Evolutionary conservation across 306 rosid species (phyloP), one percentile per base, ranked within the genome.

Genomic region (Rosa multiflora): DNA sequence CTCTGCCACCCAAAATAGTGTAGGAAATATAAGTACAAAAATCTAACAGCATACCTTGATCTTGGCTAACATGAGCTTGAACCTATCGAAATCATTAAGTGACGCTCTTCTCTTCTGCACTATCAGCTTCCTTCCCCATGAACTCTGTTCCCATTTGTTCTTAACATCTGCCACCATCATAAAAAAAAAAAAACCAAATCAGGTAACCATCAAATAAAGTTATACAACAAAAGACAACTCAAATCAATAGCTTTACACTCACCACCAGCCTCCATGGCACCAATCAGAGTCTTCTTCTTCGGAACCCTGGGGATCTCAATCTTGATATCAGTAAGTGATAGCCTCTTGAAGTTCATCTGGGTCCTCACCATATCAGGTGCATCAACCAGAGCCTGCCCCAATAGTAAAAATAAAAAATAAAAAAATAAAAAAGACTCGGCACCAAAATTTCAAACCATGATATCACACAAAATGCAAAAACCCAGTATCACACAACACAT

Each of bases 61-160:
- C 85, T 88, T 88, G 20, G 87, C 87, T 79, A 88, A 44, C 89
- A 88, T 88, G n/a, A 88, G 75, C 83, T 88, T 88, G 78, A 88
- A 88, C 84, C 91, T 85, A 51, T 88, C 91, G 9, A 88, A 85
- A 74, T 88, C 91, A 66, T 40, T 79, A 13, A 85, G 91, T 3
- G 87, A 59, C 49, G 87, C 85, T 68, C 91, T 88, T 81, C 82
- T 81, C 78, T 88, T 83, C 83, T 78, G 83, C 75, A 88, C 89
- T 35, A 83, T 75, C 72, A 85, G 80, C 80, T 85, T 85, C 78
- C 91, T 83, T 12, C 91, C 91, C 91, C 91, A 88, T 11, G 89
- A 83, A 80, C 91, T 88, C 70, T 81, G 81, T 79, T 88, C 91
- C 89, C 91, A 85, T 56, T 83, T 85, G 75, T 88, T 85, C 84